A percentile compares a stretch with the other conserved stretches of the same genome.
Evolutionary conservation across 2,329 filamentous ascomycete genomes (phyloP).

Genomic region (Verticillium longisporum): DNA sequence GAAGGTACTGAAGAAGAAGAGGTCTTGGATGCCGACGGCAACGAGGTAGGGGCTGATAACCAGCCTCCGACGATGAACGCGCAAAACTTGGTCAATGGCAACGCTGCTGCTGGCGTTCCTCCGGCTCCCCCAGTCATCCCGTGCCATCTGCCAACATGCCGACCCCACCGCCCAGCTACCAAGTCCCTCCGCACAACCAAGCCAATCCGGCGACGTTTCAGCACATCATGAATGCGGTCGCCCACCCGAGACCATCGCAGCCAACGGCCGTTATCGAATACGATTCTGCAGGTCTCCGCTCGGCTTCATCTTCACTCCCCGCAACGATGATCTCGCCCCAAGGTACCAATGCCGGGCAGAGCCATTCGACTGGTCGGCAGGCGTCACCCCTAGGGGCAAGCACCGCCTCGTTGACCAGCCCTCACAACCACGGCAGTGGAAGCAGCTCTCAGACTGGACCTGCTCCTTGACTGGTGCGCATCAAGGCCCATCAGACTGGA

Average conservation of each 20-base stretch:
- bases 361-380: conserved; percentile 6
- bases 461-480: neutral
- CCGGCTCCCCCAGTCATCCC: neutral
- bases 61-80: conserved; percentile 7
- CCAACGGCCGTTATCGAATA: neutral
- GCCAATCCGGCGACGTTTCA: neutral
- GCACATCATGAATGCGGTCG: neutral
- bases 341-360: conserved; percentile 9
- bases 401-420: conserved; percentile 10
- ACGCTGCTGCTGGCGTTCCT: neutral
- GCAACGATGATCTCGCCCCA: conserved; percentile 9
- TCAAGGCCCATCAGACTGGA: neutral
- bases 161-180: neutral
- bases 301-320: neutral
- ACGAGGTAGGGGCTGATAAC: conserved; percentile 29
- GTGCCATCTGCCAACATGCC: neutral
- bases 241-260: neutral
- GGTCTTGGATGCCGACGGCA: conserved; percentile 33
- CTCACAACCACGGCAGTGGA: neutral
- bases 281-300: neutral
- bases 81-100: conserved; percentile 10
- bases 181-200: neutral
- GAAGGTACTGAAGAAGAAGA: conserved; percentile 37
- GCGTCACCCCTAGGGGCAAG: conserved; percentile 9
- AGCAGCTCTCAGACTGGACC: neutral